phyloP scores from a whole-genome alignment of 2,329 filamentous ascomycete species.

The Paramyrothecium sp. region DNA sequence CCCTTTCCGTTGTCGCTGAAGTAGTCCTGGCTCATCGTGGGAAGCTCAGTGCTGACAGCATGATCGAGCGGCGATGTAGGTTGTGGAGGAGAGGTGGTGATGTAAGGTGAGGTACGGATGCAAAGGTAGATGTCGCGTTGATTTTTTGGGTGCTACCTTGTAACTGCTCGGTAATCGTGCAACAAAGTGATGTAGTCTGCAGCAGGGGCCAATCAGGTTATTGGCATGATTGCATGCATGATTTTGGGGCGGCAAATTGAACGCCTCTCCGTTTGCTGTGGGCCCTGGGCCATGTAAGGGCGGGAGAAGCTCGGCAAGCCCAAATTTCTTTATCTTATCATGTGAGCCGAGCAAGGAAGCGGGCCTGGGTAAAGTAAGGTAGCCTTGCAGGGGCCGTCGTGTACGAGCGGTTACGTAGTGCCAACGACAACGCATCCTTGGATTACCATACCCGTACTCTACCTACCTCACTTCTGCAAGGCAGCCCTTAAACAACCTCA shows the following conservation, averaged over 20 bases:
- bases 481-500: background rate
- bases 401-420: conserved; percentile 1
- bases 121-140: background rate
- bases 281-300: background rate
- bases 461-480: background rate
- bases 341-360: background rate
- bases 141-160: conserved; percentile 4
- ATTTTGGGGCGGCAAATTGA: conserved; percentile 27
- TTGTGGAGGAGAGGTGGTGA: conserved; percentile 13
- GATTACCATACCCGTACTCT: background rate
- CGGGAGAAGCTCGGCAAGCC: conserved; percentile 22
- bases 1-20: conserved; percentile 37
- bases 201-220: background rate
- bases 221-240: conserved; percentile 18
- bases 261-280: conserved; percentile 25
- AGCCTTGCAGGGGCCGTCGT: background rate
- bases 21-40: conserved; percentile 61
- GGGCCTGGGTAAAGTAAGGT: too few species aligned
- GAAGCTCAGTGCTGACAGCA: conserved; percentile 27
- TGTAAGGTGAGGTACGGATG: conserved; percentile 10
- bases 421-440: background rate
- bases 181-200: conserved; percentile 1
- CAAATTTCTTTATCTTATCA: conserved; percentile 24
- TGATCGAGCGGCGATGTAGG: conserved; percentile 22
- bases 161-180: conserved; percentile 10